Conservation (phyloP, 2,329 filamentous ascomycete species). For the Fusarium avenaceum region DNA sequence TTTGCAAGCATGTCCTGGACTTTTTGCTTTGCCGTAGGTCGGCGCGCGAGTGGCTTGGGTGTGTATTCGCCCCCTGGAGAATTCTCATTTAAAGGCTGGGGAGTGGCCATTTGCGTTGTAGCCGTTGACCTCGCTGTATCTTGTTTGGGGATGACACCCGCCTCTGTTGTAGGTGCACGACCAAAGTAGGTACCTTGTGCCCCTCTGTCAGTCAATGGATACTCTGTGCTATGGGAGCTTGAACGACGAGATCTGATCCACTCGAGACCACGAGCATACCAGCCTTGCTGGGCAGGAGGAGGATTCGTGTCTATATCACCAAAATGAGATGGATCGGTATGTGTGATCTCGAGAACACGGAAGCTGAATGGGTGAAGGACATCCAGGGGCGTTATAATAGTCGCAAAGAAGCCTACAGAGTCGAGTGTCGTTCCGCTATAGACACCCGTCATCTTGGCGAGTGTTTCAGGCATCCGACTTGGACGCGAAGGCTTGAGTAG, state of each 20-base stretch:
- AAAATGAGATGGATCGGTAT: conserved; percentile 51
- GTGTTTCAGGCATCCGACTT: conserved; percentile 66
- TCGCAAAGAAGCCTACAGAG: conserved; percentile 72
- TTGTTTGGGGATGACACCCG: conserved; percentile 24
- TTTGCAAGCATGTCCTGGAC: conserved; percentile 60
- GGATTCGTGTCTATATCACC: conserved; percentile 23
- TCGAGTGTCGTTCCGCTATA: conserved; percentile 67
- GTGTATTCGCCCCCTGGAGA: conserved; percentile 6
- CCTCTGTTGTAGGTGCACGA: conserved; percentile 32
- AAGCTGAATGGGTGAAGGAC: conserved; percentile 63
- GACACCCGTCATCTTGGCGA: conserved; percentile 70
- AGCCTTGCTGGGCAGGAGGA: conserved; percentile 16
- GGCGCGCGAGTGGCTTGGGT: conserved; percentile 43
- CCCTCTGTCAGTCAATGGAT: conserved; percentile 3
- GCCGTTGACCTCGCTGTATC: conserved; percentile 8
- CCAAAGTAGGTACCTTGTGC: conserved; percentile 13
- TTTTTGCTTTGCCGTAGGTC: conserved; percentile 57
- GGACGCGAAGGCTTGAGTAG: conserved; percentile 70
- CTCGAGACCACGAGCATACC: conserved; percentile 23
- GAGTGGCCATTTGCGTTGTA: conserved; percentile 22
- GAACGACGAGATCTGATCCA: conserved; percentile 28
- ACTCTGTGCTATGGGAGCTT: neutral
- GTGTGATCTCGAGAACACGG: conserved; percentile 63
- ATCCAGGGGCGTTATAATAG: conserved; percentile 70
- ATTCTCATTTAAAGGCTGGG: conserved; percentile 6